These are phyloP conservation scores for Lichenothelia convexa DNA, from an alignment of 495 filamentous ascomycete species.

Conservation along the genomic window DNA sequence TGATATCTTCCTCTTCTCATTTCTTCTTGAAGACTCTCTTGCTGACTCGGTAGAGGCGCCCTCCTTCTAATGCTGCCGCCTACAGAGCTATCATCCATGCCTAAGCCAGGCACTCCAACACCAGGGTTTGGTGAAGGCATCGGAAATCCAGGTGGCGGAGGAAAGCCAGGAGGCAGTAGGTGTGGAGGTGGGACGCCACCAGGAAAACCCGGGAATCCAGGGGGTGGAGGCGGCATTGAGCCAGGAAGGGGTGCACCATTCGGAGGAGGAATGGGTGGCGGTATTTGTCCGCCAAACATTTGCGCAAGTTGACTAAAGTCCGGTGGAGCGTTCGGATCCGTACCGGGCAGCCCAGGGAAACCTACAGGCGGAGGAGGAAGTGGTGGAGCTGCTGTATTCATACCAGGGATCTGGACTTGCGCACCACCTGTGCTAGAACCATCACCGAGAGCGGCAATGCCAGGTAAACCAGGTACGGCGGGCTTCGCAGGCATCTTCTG, in stretches of 20 bases:
- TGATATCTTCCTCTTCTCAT: constrained; percentile 44
- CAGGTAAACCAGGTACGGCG: constrained; percentile 26
- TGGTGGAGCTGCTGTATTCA: constrained; percentile 27
- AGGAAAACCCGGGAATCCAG: constrained; percentile 28
- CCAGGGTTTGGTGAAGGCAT: constrained; percentile 7
- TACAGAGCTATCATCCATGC: constrained; percentile 19
- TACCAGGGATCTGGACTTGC: constrained; percentile 29
- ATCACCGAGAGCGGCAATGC: constrained; percentile 22
- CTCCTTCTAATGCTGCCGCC: constrained; percentile 26
- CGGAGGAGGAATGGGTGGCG: constrained; percentile 27
- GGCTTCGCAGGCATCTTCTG: constrained; percentile 57
- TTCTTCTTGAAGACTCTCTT: constrained; percentile 62
- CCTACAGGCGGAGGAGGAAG: constrained; percentile 29
- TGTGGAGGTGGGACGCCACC: constrained; percentile 20
- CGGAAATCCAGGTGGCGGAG: constrained; percentile 16
- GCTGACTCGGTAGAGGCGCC: constrained; percentile 60
- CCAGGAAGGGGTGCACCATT: constrained; percentile 30
- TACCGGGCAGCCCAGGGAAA: constrained; percentile 27
- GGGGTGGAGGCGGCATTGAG: constrained; percentile 24
- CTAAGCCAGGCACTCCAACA: constrained; percentile 11
- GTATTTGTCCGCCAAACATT: constrained; percentile 27
- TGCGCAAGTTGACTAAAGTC: constrained; percentile 51
- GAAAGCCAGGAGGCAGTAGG: constrained; percentile 12
- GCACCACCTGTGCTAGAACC: constrained; percentile 21
- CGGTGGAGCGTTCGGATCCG: constrained; percentile 29